A percentile compares a stretch with the other conserved stretches of the same genome.
Conservation (phyloP, 805 yeast species). For the Lipomyces starkeyi region DNA sequence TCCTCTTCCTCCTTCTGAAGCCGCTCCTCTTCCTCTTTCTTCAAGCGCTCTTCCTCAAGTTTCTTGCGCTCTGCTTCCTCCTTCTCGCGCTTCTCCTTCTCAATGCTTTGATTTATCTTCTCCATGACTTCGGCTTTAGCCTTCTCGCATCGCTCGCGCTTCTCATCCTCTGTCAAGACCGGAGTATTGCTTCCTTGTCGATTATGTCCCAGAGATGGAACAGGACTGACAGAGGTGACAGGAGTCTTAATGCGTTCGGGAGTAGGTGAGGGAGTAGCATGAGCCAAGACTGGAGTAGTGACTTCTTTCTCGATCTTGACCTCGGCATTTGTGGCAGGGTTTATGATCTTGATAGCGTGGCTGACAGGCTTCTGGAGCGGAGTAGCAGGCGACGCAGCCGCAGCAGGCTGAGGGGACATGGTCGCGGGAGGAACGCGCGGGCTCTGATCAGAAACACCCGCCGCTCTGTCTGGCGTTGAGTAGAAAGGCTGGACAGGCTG, state of each 20-base stretch:
- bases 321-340: slow-evolving; percentile 37
- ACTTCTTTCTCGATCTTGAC: slow-evolving; percentile 28
- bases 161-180: slow-evolving; percentile 36
- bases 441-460: slow-evolving; percentile 24
- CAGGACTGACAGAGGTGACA: slow-evolving; percentile 17
- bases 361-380: slow-evolving; percentile 26
- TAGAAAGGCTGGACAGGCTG: slow-evolving; percentile 20
- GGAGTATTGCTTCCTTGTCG: slow-evolving; percentile 31
- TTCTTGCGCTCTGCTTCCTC: slow-evolving; percentile 30
- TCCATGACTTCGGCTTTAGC: slow-evolving; percentile 30
- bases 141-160: slow-evolving; percentile 33
- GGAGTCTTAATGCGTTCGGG: slow-evolving; percentile 27
- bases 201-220: slow-evolving; percentile 19
- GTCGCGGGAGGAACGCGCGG: slow-evolving; percentile 24
- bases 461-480: slow-evolving; percentile 15
- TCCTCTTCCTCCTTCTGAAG: slow-evolving; percentile 24
- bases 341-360: slow-evolving; percentile 38
- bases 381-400: slow-evolving; percentile 9
- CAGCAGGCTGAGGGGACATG: slow-evolving; percentile 18
- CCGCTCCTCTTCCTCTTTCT: slow-evolving; percentile 25
- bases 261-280: slow-evolving; percentile 8
- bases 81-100: slow-evolving; percentile 15
- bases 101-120: slow-evolving; percentile 23
- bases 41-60: slow-evolving; percentile 18
- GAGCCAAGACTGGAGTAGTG: slow-evolving; percentile 17